Percentiles rank a stretch among this genome's conserved stretches.
phyloP scores from a whole-genome alignment of 345 rosid species.

The Dimocarpus longan region DNA sequence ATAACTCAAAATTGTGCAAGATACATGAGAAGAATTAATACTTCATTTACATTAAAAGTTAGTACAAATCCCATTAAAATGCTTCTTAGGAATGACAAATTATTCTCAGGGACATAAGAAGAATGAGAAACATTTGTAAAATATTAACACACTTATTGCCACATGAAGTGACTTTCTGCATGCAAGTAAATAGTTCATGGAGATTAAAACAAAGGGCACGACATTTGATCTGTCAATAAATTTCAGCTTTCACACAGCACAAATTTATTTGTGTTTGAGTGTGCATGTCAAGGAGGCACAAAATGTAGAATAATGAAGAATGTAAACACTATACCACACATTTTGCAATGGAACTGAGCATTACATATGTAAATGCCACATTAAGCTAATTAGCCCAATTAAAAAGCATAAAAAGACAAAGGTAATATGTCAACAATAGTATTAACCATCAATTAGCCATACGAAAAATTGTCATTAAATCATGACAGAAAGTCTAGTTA shows the following conservation, averaged over 20 bases:
- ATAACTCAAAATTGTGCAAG: neutral
- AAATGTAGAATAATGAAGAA: neutral
- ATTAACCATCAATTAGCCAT: neutral
- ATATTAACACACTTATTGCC: neutral
- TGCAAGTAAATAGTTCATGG: neutral
- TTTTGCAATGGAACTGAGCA: neutral
- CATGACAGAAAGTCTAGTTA: no score
- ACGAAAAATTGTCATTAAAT: neutral
- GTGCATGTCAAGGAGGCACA: neutral
- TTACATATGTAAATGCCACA: neutral
- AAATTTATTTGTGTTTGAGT: neutral
- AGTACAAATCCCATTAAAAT: neutral
- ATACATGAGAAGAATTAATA: neutral
- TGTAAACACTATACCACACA: neutral
- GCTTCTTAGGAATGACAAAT: neutral
- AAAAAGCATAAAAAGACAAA: neutral
- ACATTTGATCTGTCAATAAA: neutral
- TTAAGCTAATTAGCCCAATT: neutral
- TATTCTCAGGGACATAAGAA: neutral
- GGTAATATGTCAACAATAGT: neutral
- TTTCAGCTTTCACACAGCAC: neutral
- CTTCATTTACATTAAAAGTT: neutral
- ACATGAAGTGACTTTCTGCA: neutral
- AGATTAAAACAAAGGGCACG: neutral
- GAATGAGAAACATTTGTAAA: neutral